Percentiles rank a stretch among this genome's conserved stretches.
These are phyloP conservation scores for Xylaria sp. DNA, from an alignment of 495 filamentous ascomycete species.

Conservation along the genomic window DNA sequence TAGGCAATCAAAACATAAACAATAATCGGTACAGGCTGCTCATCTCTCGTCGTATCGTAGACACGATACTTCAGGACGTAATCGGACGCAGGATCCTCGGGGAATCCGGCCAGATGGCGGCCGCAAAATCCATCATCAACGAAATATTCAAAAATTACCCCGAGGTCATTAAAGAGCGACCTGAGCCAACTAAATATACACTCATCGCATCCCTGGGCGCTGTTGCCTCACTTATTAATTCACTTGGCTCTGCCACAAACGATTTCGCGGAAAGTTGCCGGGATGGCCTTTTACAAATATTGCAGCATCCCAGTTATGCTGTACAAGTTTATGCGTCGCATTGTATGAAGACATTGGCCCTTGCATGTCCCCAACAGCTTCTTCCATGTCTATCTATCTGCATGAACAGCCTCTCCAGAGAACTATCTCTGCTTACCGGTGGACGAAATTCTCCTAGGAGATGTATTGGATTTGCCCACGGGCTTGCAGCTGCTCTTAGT, in stretches of 20 bases:
- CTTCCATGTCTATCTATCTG: slow-evolving; percentile 91
- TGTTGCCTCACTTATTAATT: slow-evolving; percentile 76
- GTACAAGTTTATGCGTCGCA: slow-evolving; percentile 89
- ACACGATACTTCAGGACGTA: slow-evolving; percentile 82
- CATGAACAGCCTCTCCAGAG: slow-evolving; percentile 92
- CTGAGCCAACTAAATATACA: slow-evolving; percentile 88
- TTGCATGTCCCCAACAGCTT: slow-evolving; percentile 90
- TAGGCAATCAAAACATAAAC: slow-evolving; percentile 76
- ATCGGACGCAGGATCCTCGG: slow-evolving; percentile 83
- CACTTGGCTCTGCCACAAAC: slow-evolving; percentile 81
- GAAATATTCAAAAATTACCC: slow-evolving; percentile 93
- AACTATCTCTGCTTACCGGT: slow-evolving; percentile 77
- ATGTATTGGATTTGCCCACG: slow-evolving; percentile 93
- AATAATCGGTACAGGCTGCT: slow-evolving; percentile 90
- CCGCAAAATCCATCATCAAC: slow-evolving; percentile 83
- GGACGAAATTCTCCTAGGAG: slow-evolving; percentile 80
- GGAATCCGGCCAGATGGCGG: slow-evolving; percentile 83
- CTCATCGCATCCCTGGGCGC: slow-evolving; percentile 81
- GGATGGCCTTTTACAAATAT: slow-evolving; percentile 86
- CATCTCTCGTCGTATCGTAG: slow-evolving; percentile 83
- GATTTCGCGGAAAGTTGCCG: slow-evolving; percentile 79
- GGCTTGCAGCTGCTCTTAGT: slow-evolving; percentile 88
- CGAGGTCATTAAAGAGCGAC: slow-evolving; percentile 86
- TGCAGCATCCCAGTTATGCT: slow-evolving; percentile 94
- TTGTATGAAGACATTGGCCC: slow-evolving; percentile 83